Conservation (phyloP, 257 asterid genomes). For the Parsonsia alboflavescens region DNA sequence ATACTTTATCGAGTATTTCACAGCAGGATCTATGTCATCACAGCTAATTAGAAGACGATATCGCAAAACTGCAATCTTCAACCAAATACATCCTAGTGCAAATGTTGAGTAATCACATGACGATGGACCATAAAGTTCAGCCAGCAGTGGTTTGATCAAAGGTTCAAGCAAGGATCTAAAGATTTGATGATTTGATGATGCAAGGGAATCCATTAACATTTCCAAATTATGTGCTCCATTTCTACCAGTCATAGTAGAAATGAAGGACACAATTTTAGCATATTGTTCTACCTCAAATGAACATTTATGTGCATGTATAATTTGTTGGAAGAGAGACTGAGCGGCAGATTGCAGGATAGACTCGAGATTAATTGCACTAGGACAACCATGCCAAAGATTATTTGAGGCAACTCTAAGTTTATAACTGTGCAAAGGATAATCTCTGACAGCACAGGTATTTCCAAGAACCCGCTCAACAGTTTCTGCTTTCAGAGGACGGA, state of each 20-base stretch:
- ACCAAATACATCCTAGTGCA: constrained; percentile 51
- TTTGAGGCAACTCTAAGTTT: constrained; percentile 65
- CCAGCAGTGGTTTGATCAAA: constrained; percentile 61
- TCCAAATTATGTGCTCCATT: constrained; percentile 27
- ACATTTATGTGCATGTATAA: constrained; percentile 61
- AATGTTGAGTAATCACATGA: constrained; percentile 35
- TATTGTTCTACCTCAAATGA: constrained; percentile 54
- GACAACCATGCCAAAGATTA: constrained; percentile 70
- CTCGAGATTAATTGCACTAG: constrained; percentile 27
- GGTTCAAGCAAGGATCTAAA: constrained; percentile 49
- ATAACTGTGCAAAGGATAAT: constrained; percentile 49
- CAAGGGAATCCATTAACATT: constrained; percentile 46
- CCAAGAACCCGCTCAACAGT: constrained; percentile 51
- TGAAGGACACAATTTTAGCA: constrained; percentile 44
- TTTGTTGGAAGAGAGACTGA: constrained; percentile 76
- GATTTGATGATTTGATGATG: constrained; percentile 53
- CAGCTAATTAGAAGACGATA: constrained; percentile 65
- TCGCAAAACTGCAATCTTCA: constrained; percentile 67
- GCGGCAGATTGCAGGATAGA: constrained; percentile 55
- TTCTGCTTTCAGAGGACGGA: constrained; percentile 52
- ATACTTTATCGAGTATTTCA: constrained; percentile 60
- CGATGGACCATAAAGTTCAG: constrained; percentile 40
- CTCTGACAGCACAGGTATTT: constrained; percentile 42
- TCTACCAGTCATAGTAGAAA: constrained; percentile 22
- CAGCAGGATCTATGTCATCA: constrained; percentile 73